Base-by-base conservation (phyloP, 2,329 filamentous ascomycete species). In the Diatrype stigma region DNA sequence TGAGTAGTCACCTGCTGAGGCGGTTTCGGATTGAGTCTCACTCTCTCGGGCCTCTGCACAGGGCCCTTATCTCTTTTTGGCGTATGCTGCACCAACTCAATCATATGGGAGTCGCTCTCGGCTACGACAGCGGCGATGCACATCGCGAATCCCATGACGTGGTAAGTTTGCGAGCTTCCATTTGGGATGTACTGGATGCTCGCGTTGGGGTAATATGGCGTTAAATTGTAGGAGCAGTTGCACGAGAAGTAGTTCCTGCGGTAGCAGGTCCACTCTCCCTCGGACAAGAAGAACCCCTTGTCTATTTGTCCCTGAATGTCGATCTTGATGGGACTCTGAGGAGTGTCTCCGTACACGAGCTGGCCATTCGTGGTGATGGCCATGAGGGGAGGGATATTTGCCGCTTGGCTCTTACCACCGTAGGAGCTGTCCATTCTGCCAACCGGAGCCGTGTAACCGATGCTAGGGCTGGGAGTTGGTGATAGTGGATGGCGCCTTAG, bases 31-130 rank as follows among this genome's bases (percentile, higher is more conserved):
- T 81, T 75, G 26, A 96, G 75, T 38, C 83, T 80, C 28, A 87
- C 74, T 63, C 81, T 85, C 34, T 84, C 82, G 4, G 91, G 90
- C 55, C 85, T 86, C 62, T 84, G 82, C 45, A 87, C 87, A 1
- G 90, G 90, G 0, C 90, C 90, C 65, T 93, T 93, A 75, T 96
- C 91, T 57, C 91, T 80, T 70, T 96, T 96, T 0, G 91, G 90
- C 0, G 91, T 96, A 67, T 96, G 90, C 67, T 96, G 90, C 3
- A 96, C 87, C 14, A 96, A 76, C 57, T 94, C 89, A 53, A 95
- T 90, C 47, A 74, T 77, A 68, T 96, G 92, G 28, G 83, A 84
- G 47, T 84, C 81, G 47, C 85, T 83, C 46, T 86, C 87, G 49
- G 92, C 87, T 2, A 94, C 88, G 6, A 90, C 84, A 1, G 91